Percentiles rank a stretch among this genome's conserved stretches.
These are phyloP conservation scores for Vigna trinervia DNA, from an alignment of 306 rosid genomes.

Conservation along the genomic window DNA sequence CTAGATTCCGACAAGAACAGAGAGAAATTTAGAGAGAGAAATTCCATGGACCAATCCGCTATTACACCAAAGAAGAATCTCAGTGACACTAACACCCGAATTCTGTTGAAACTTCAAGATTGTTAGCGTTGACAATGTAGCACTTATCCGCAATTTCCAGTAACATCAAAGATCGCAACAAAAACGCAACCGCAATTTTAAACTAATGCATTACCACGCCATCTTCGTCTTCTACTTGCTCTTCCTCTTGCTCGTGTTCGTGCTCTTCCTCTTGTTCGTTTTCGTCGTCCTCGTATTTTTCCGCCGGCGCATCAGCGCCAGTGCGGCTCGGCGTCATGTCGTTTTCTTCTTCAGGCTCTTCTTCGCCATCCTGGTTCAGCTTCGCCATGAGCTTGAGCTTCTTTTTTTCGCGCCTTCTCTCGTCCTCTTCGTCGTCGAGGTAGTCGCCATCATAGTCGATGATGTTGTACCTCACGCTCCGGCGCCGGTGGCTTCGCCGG, in stretches of 20 bases:
- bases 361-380: constrained; percentile 61
- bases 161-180: background rate
- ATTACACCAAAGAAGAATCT: constrained; percentile 40
- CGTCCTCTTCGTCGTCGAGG: constrained; percentile 79
- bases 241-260: constrained; percentile 44
- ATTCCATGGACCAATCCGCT: constrained; percentile 55
- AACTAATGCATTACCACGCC: constrained; percentile 36
- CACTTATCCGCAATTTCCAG: background rate
- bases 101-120: too few relatives aligned
- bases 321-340: constrained; percentile 39
- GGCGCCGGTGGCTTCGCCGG: constrained; percentile 85
- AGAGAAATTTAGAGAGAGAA: constrained; percentile 46
- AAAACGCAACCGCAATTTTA: background rate
- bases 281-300: constrained; percentile 53
- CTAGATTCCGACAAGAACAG: constrained; percentile 60
- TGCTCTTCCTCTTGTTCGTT: constrained; percentile 48
- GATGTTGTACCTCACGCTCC: constrained; percentile 82
- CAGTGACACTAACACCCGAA: constrained; percentile 37
- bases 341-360: constrained; percentile 38
- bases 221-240: constrained; percentile 36
- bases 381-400: constrained; percentile 88
- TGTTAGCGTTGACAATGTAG: background rate
- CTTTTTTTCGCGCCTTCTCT: constrained; percentile 77
- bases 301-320: constrained; percentile 50
- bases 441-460: constrained; percentile 79